Base-by-base conservation (phyloP, 2,329 filamentous ascomycete species). In the Fusarium kyushuense region DNA sequence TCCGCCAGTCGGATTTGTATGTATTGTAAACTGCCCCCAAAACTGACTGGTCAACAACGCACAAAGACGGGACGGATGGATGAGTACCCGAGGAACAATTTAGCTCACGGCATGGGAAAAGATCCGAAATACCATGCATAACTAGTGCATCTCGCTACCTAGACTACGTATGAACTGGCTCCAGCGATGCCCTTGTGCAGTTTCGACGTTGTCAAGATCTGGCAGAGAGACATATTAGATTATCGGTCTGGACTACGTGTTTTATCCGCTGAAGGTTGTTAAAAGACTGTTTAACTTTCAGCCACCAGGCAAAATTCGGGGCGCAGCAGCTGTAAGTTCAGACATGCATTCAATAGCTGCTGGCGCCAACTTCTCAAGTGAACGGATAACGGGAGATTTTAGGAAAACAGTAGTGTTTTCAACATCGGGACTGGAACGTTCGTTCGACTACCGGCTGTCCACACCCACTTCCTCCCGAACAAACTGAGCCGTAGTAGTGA, bases 91-190 rank as follows among this genome's bases (percentile, higher is more conserved):
- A 27, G 42, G 25, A 29, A 14, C n/a, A 42, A 30, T 30, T 30
- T 21, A 14, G n/a, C 40, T 35, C 23, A 51, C 33, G 35, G 47
- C 23, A 38, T 35, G 32, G 35, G 33, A 14, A 29, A 14, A 51
- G 23, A 25, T 38, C 19, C 32, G 23, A 38, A 13, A 51, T 38
- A 45, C 42, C 27, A 45, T 45, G n/a, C n/a, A 45, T 19, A 29
- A n/a, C 7, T 41, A 25, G 11, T 36, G 27, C 35, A 38, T 38
- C 33, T 51, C 47, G 47, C 47, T 38, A 51, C 23, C 13, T 40
- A 38, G 35, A 17, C 47, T 40, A 27, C 9, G 23, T 51, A 51
- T 25, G 47, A 51, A 40, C 47, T 51, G 40, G 47, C 47, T 40
- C 40, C 17, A 12, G 7, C n/a, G 25, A 51, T 36, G 46, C 32